A percentile compares a stretch with the other conserved stretches of the same genome.
Evolutionary conservation across 257 asterid species (phyloP).

Genomic region (Solanum okadae): DNA sequence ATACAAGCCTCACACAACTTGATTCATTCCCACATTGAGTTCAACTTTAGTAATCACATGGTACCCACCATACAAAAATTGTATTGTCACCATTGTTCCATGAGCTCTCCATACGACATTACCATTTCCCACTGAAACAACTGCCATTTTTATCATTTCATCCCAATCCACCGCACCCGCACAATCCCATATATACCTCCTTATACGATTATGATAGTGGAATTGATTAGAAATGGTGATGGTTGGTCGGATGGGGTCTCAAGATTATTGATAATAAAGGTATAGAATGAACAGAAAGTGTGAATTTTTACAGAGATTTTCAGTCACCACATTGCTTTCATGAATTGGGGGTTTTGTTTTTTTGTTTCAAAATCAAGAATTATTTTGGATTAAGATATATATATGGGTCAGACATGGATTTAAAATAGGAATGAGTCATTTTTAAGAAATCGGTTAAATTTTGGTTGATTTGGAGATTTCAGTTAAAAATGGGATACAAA

Average conservation of each 20-base stretch:
- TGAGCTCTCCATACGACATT: conserved; percentile 55
- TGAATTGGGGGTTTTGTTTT: background rate
- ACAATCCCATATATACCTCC: no score
- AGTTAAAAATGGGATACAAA: no score
- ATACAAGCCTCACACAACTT: conserved; percentile 78
- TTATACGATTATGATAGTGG: background rate
- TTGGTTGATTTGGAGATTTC: no score
- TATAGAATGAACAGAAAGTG: background rate
- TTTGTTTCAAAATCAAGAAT: background rate
- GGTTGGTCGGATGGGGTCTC: background rate
- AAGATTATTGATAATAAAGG: background rate
- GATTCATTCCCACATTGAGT: conserved; percentile 81
- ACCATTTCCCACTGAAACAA: background rate
- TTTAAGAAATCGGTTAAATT: no score
- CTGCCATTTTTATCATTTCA: conserved; percentile 32
- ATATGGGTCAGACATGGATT: no score
- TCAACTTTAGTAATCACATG: conserved; percentile 94
- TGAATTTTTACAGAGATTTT: background rate
- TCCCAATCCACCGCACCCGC: background rate
- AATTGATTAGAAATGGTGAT: background rate
- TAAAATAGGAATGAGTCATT: no score
- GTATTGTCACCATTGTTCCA: conserved; percentile 73
- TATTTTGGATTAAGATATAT: background rate
- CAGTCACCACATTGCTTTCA: background rate
- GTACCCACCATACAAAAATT: conserved; percentile 67